phyloP scores from a whole-genome alignment of 2,329 filamentous ascomycete species.

The Fusarium poae region DNA sequence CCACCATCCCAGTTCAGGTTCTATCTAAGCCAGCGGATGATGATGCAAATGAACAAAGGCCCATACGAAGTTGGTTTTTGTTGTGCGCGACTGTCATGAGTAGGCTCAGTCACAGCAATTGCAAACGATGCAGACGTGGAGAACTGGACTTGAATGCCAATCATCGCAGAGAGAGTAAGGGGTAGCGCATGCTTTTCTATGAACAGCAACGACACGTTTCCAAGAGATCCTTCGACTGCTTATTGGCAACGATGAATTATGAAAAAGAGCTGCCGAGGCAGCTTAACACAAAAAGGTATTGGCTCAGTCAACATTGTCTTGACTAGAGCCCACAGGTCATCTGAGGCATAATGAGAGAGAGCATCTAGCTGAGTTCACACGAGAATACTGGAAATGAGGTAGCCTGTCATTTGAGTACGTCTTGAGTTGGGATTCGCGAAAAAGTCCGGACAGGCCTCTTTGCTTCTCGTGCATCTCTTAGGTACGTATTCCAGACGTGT shows the following conservation, averaged over 20 bases:
- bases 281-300: too few species aligned
- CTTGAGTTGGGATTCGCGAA: background rate
- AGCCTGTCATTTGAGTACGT: background rate
- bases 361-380: background rate
- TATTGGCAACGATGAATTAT: too few species aligned
- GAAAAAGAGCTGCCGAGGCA: too few species aligned
- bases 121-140: background rate
- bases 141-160: background rate
- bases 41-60: slow-evolving; percentile 21
- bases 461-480: background rate
- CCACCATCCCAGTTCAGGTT: background rate
- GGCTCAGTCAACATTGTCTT: background rate
- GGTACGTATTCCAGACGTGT: background rate
- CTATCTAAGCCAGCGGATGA: background rate
- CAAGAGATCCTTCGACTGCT: too few species aligned
- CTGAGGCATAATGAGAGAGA: background rate
- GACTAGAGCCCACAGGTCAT: background rate
- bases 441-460: background rate
- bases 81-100: background rate
- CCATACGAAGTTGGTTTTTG: background rate
- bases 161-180: background rate
- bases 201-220: background rate
- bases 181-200: background rate
- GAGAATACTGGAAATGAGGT: background rate
- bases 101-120: background rate